Evolutionary conservation across 2,329 filamentous ascomycete species (phyloP).

Genomic region (Ambrosiella xylebori): DNA sequence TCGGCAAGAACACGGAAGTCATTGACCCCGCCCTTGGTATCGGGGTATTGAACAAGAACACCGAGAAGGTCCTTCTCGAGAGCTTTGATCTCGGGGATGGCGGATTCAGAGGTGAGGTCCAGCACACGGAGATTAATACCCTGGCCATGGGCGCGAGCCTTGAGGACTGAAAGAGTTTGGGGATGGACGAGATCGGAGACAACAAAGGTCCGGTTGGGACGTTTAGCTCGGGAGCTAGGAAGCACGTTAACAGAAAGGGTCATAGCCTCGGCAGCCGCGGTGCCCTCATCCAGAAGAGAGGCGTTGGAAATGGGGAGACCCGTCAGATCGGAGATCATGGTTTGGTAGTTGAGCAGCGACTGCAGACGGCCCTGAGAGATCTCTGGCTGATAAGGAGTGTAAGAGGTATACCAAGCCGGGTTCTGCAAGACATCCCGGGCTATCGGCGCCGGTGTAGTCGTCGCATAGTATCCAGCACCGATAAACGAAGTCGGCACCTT

Average conservation of each 20-base stretch:
- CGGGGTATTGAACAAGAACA: constrained; percentile 87
- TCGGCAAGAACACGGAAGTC: constrained; percentile 62
- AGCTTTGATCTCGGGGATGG: constrained; percentile 47
- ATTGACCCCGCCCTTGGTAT: constrained; percentile 65
- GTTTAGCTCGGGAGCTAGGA: constrained; percentile 47
- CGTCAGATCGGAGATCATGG: constrained; percentile 75
- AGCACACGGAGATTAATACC: constrained; percentile 61
- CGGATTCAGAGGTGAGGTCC: constrained; percentile 49
- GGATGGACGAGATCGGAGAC: constrained; percentile 71
- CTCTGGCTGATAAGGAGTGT: constrained; percentile 92
- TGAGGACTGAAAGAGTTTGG: constrained; percentile 69
- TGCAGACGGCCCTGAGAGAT: constrained; percentile 90
- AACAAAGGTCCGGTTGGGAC: constrained; percentile 61
- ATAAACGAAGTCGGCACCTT: constrained; percentile 49
- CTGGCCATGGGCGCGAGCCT: constrained; percentile 78
- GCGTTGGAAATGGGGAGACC: constrained; percentile 79
- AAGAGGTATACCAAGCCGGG: constrained; percentile 94
- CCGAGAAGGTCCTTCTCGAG: constrained; percentile 71
- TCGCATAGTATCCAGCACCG: constrained; percentile 74
- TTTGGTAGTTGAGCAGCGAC: constrained; percentile 90
- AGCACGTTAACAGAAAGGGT: constrained; percentile 59
- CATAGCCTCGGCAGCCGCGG: constrained; percentile 90
- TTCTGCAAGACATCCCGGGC: constrained; percentile 85
- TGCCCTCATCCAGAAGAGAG: constrained; percentile 77
- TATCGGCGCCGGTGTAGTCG: constrained; percentile 76